These are phyloP conservation scores for Leersia perrieri DNA, from an alignment of 176 grass and related monocot genomes.

Conservation along the genomic window DNA sequence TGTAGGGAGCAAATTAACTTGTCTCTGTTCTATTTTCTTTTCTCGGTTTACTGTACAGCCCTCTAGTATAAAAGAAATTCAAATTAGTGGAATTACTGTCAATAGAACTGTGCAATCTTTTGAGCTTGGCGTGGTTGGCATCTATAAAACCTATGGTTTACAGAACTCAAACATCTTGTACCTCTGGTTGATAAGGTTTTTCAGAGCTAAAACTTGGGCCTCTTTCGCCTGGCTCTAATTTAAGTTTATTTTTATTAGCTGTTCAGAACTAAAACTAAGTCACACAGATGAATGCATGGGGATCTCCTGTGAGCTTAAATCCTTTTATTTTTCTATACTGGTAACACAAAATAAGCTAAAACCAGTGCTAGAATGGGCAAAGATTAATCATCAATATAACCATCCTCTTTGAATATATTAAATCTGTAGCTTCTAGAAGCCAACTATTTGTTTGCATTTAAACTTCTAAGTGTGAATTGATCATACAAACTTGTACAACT, in stretches of 20 bases:
- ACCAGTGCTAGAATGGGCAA: not conserved
- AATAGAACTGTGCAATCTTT: not conserved
- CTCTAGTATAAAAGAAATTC: not conserved
- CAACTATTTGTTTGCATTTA: not conserved
- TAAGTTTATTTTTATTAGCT: not conserved
- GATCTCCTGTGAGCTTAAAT: not conserved
- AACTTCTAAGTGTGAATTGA: not conserved
- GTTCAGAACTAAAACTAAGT: not conserved
- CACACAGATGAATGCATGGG: not conserved
- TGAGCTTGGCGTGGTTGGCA: not conserved
- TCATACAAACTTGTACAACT: not conserved
- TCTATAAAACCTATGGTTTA: not conserved
- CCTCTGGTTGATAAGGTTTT: not conserved
- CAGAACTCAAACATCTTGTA: not conserved
- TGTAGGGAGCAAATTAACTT: not conserved
- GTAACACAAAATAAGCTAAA: not conserved
- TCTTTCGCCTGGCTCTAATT: not conserved
- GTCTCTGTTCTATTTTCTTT: not conserved
- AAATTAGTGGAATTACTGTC: not conserved
- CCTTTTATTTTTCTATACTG: not conserved
- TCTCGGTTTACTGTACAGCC: not conserved
- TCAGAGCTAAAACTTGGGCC: too few relatives aligned
- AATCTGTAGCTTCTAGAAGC: not conserved
- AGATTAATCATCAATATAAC: not conserved
- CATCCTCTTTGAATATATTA: not conserved